A percentile compares a stretch with the other conserved stretches of the same genome.
Evolutionary conservation across 1,284 basidiomycete genomes (phyloP).

Genomic region (Ustilago esculenta): DNA sequence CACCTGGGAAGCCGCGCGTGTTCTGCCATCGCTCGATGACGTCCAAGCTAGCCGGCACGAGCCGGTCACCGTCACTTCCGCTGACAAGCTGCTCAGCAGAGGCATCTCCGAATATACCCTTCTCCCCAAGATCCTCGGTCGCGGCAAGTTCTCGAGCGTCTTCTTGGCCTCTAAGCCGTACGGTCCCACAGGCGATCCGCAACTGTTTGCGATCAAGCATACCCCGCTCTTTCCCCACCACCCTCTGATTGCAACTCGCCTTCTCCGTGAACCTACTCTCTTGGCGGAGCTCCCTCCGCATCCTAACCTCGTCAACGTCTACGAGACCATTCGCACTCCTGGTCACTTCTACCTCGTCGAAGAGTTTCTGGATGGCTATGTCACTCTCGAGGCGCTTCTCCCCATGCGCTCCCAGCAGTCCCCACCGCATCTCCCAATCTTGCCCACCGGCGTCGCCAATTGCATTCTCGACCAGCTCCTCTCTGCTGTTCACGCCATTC

Average conservation of each 20-base stretch:
- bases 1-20: constrained; percentile 27
- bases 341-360: constrained; percentile 73
- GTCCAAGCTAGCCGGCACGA: constrained; percentile 27
- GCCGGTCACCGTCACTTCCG: constrained; percentile 49
- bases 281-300: constrained; percentile 72
- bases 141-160: constrained; percentile 66
- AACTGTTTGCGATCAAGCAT: constrained; percentile 71
- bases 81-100: constrained; percentile 61
- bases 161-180: constrained; percentile 63
- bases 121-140: constrained; percentile 63
- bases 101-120: constrained; percentile 66
- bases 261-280: constrained; percentile 72
- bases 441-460: constrained; percentile 63
- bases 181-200: constrained; percentile 50
- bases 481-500: constrained; percentile 70
- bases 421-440: constrained; percentile 46
- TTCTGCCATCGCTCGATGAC: constrained; percentile 38
- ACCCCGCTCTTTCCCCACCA: constrained; percentile 73
- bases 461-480: constrained; percentile 71
- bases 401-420: constrained; percentile 40
- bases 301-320: constrained; percentile 71
- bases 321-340: constrained; percentile 71
- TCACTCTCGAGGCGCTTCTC: constrained; percentile 66
- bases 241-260: constrained; percentile 71
- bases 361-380: constrained; percentile 70